Percentiles rank a stretch among this genome's conserved stretches.
Conservation (phyloP, 1,284 basidiomycete genomes). For the Ustilago hordei region DNA sequence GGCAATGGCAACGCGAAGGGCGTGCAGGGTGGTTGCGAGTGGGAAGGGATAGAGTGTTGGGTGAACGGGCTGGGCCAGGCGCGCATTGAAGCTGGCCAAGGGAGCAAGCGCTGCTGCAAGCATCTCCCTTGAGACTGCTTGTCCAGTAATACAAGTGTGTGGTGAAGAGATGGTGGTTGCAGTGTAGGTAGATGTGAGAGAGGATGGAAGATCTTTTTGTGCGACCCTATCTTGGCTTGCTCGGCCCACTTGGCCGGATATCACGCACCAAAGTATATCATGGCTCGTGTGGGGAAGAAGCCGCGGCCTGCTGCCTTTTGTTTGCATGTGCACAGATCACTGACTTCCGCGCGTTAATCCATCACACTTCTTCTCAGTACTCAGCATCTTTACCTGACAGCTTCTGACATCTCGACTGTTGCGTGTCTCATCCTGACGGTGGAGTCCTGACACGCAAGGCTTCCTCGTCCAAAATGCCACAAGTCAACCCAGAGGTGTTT, state of each 20-base stretch:
- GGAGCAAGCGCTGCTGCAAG: constrained; percentile 41
- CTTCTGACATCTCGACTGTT: background rate
- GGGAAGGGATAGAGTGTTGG: constrained; percentile 56
- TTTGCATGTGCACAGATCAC: background rate
- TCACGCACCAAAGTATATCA: constrained; percentile 16
- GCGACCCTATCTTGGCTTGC: background rate
- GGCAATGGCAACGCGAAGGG: constrained; percentile 54
- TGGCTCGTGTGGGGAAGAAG: constrained; percentile 11
- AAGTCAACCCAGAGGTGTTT: constrained; percentile 51
- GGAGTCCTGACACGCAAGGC: background rate
- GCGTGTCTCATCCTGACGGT: background rate
- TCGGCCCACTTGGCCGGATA: constrained; percentile 24
- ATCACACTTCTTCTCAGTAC: constrained; percentile 9
- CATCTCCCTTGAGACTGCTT: constrained; percentile 19
- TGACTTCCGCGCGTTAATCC: constrained; percentile 17
- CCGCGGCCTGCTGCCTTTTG: background rate
- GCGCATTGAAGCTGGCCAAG: constrained; percentile 46
- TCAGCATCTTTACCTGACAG: background rate
- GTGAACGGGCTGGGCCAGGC: constrained; percentile 45
- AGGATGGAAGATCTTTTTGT: background rate
- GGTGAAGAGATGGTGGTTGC: constrained; percentile 3
- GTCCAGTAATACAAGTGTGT: too few relatives aligned
- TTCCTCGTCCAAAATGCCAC: constrained; percentile 25
- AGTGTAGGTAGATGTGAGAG: background rate
- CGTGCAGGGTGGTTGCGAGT: constrained; percentile 54